These are phyloP conservation scores for Ophiostoma angusticollis DNA, from an alignment of 2,329 filamentous ascomycete genomes.

Conservation along the genomic window DNA sequence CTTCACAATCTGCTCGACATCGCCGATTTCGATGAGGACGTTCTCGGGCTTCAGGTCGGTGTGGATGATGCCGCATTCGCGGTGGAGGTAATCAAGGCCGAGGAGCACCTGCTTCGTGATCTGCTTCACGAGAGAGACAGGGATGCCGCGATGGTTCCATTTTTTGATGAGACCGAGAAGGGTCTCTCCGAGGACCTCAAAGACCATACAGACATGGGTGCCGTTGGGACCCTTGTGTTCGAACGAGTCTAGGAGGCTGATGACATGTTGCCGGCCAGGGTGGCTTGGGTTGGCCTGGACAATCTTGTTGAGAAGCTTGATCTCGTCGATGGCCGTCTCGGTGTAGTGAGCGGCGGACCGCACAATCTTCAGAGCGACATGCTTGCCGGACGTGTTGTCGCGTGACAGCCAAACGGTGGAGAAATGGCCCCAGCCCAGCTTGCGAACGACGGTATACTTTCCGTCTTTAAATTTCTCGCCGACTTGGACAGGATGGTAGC, in stretches of 20 bases:
- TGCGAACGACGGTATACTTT: conserved; percentile 90
- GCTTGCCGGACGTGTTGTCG: conserved; percentile 80
- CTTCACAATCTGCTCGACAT: conserved; percentile 97
- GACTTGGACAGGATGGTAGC: conserved; percentile 88
- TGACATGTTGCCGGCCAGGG: conserved; percentile 86
- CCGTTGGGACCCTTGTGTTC: conserved; percentile 96
- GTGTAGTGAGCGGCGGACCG: conserved; percentile 97
- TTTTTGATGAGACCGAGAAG: conserved; percentile 89
- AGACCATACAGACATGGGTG: conserved; percentile 97
- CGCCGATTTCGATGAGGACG: conserved; percentile 95
- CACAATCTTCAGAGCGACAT: conserved; percentile 95
- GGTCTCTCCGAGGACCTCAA: conserved; percentile 94
- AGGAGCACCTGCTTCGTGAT: conserved; percentile 97
- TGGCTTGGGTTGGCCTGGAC: conserved; percentile 91
- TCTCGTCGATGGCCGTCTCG: conserved; percentile 96
- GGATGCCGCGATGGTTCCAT: conserved; percentile 96
- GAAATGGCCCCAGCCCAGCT: conserved; percentile 96
- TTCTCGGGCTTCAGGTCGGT: conserved; percentile 97
- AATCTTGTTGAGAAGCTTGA: conserved; percentile 94
- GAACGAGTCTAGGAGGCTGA: conserved; percentile 91
- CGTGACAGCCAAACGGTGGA: conserved; percentile 83
- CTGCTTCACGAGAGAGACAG: conserved; percentile 92
- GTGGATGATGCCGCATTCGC: conserved; percentile 97
- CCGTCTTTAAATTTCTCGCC: conserved; percentile 97
- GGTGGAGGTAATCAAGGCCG: conserved; percentile 88